Conservation (phyloP, 2,329 filamentous ascomycete species). For the Epichloe sibirici region DNA sequence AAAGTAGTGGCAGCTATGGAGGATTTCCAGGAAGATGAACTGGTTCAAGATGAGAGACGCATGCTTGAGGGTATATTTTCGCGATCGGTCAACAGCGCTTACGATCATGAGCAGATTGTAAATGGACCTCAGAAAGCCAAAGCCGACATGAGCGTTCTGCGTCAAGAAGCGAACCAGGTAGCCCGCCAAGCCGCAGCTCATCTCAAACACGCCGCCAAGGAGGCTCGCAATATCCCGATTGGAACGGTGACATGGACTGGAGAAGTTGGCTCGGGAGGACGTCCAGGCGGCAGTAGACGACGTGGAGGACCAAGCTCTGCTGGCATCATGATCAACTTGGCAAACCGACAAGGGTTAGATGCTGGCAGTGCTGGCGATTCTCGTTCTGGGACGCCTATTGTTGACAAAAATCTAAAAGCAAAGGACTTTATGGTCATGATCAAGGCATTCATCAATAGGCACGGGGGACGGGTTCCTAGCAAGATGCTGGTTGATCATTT, state of each 20-base stretch:
- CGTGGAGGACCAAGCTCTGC: constrained; percentile 41
- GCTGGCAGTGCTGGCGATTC: constrained; percentile 31
- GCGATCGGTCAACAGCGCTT: constrained; percentile 74
- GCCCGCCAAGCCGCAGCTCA: constrained; percentile 67
- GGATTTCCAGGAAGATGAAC: constrained; percentile 43
- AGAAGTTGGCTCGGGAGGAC: constrained; percentile 63
- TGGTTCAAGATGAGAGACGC: constrained; percentile 52
- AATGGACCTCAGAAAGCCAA: constrained; percentile 59
- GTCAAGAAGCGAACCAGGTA: constrained; percentile 68
- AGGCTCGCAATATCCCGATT: constrained; percentile 60
- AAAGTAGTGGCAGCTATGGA: constrained; percentile 53
- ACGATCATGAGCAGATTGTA: constrained; percentile 88
- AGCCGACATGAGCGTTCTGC: constrained; percentile 67
- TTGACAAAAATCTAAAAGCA: constrained; percentile 30
- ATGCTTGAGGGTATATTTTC: constrained; percentile 86
- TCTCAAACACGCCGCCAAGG: constrained; percentile 59
- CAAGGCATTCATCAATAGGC: constrained; percentile 62
- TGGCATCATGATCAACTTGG: constrained; percentile 43
- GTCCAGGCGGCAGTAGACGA: constrained; percentile 45
- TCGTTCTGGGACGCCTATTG: constrained; percentile 31
- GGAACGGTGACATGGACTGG: constrained; percentile 94
- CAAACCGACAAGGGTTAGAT: constrained; percentile 42
- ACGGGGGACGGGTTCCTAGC: constrained; percentile 71
- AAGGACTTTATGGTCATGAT: constrained; percentile 62
- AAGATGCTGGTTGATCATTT: constrained; percentile 88